A percentile compares a stretch with the other conserved stretches of the same genome.
Conservation (phyloP, 2,329 filamentous ascomycete genomes). For the Pseudogymnoascus sp. region DNA sequence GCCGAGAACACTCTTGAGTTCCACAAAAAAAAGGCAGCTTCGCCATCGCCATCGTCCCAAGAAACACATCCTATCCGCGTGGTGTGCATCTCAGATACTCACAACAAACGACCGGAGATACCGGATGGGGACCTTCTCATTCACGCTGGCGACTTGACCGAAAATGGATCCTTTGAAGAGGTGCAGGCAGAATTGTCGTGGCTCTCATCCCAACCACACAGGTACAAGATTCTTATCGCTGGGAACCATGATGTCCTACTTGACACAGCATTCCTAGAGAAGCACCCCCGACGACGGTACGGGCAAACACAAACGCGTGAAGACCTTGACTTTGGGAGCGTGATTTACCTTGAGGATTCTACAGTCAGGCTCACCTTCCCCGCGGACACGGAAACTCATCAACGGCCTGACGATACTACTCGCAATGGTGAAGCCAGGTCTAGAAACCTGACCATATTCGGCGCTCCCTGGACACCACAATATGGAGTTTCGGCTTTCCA, state of each 20-base stretch:
- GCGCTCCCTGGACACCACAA: slow-evolving; percentile 31
- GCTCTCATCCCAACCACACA: slow-evolving; percentile 66
- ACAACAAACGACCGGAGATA: slow-evolving; percentile 56
- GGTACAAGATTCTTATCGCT: slow-evolving; percentile 71
- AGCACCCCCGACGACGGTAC: too few relatives aligned
- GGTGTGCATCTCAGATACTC: slow-evolving; percentile 87
- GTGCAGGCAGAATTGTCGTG: slow-evolving; percentile 82
- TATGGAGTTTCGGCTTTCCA: slow-evolving; percentile 39
- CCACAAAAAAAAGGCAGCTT: too few relatives aligned
- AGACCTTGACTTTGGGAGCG: slow-evolving; percentile 49
- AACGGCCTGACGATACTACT: too few relatives aligned
- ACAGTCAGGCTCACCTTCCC: too few relatives aligned
- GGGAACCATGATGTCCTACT: slow-evolving; percentile 68
- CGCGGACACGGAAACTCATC: too few relatives aligned
- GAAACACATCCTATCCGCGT: slow-evolving; percentile 56
- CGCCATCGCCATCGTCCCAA: slow-evolving; percentile 39
- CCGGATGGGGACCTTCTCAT: slow-evolving; percentile 78
- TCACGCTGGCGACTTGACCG: slow-evolving; percentile 80
- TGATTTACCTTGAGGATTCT: slow-evolving; percentile 67
- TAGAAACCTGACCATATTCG: slow-evolving; percentile 45
- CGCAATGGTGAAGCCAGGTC: too few relatives aligned
- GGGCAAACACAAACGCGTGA: slow-evolving; percentile 25
- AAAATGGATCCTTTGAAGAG: slow-evolving; percentile 60
- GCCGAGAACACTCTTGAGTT: too few relatives aligned
- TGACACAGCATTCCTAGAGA: too few relatives aligned